Base-by-base conservation (phyloP, 2,329 filamentous ascomycete genomes). In the Diaporthe sp. region DNA sequence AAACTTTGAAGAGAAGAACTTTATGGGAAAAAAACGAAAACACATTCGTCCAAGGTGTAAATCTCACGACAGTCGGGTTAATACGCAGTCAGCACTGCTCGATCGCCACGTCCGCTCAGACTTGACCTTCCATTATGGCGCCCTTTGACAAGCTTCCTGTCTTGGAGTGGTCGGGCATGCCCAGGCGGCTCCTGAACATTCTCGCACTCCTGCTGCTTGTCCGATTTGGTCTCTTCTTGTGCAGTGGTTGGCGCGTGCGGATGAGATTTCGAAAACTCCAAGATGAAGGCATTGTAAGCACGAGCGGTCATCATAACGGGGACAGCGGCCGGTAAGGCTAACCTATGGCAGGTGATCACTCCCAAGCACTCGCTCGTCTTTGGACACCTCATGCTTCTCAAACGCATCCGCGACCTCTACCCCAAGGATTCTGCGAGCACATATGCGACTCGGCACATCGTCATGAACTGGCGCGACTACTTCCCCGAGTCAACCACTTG, bases 401-500 rank as follows among this genome's bases (percentile, higher is more conserved):
- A 55, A 34, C 39, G 62, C 19, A 31, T 73, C 12, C 46, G 71
- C 37, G 49, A 22, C 7, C 9, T 31, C 12, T 65, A 55, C 2
- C 76, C 76, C 13, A 25, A 28, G 4, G 73, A 76, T 37, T 73
- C 72, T 17, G 37, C 65, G 6, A 55, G 55, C 25, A 74, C 62
- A 34, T 77, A 76, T 34, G 17, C 58, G 5, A 55, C 49, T 5
- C 25, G 51, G 13, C 58, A 70, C 6, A 55, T 78, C 4, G 39
- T 46, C 15, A n/a, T 60, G 31, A 71, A 77, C 37, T 78, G 76
- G 75, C 46, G 37, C 15, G 34, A 57, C 17, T 75, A 79, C 51
- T 79, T 80, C 53, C 79, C 78, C 1, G 49, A 10, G 0, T 57
- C 17, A 12, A 37, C 65, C 3, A 19, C 42, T 13, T 77, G 74